Evolutionary conservation across 768 basidiomycete genomes (phyloP).

Genomic region (Podaxis mareebaensis): DNA sequence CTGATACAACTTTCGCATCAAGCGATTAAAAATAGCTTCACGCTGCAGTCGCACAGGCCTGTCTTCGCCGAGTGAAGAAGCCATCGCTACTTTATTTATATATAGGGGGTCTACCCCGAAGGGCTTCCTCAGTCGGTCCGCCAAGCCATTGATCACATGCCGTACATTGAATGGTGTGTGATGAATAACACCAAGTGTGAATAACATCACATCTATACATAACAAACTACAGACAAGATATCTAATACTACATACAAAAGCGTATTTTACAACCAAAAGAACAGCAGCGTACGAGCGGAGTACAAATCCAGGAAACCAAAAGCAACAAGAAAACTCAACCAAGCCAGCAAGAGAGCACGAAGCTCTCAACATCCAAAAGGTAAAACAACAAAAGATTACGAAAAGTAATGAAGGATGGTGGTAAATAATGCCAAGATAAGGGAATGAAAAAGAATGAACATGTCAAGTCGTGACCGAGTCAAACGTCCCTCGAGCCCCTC

Average conservation of each 20-base stretch:
- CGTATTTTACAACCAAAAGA: background rate
- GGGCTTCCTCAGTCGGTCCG: background rate
- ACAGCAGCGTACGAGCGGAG: background rate
- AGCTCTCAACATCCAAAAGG: background rate
- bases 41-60: too few relatives aligned
- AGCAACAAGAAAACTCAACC: background rate
- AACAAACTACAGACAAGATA: background rate
- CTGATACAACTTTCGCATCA: too few relatives aligned
- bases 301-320: background rate
- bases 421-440: background rate
- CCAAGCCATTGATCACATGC: background rate
- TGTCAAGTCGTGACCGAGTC: too few relatives aligned
- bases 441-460: background rate
- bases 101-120: background rate
- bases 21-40: too few relatives aligned
- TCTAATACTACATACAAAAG: background rate
- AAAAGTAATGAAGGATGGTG: background rate
- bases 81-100: too few relatives aligned
- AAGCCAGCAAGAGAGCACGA: background rate
- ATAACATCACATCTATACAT: constrained; percentile 2
- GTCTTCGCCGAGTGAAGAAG: too few relatives aligned
- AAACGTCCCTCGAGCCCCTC: too few relatives aligned
- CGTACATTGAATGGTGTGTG: background rate
- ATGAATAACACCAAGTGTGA: background rate
- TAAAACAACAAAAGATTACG: background rate